phyloP scores from a whole-genome alignment of 768 basidiomycete species.

The Clitopilus passeckerianus region DNA sequence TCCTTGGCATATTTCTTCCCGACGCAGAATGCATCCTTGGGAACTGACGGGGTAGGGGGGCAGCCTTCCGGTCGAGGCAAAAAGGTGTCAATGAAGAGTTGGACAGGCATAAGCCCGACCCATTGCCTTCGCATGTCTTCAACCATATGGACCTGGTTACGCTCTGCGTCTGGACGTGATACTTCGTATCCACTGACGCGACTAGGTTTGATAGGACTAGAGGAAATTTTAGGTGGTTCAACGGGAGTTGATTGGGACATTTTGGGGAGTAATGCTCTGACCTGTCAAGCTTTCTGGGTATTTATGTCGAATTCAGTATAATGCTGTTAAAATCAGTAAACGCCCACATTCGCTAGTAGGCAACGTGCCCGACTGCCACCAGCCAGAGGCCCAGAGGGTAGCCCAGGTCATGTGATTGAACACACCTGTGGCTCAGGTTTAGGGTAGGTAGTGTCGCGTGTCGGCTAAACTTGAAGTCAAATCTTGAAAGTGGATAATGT shows the following conservation, averaged over 20 bases:
- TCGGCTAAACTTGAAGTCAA: too few species aligned
- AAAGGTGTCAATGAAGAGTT: constrained; percentile 5
- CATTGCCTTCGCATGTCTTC: constrained; percentile 3
- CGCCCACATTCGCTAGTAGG: neutral
- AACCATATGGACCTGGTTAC: neutral
- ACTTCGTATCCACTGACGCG: neutral
- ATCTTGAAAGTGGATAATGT: too few species aligned
- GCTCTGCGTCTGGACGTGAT: constrained; percentile 2
- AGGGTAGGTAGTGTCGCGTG: neutral
- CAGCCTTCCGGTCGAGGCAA: neutral
- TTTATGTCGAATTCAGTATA: neutral
- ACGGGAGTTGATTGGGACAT: neutral
- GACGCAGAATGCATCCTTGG: neutral
- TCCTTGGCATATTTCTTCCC: neutral
- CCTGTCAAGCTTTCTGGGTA: neutral
- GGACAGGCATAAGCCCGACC: constrained; percentile 8
- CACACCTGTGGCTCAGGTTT: neutral
- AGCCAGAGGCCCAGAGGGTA: neutral
- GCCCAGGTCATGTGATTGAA: neutral
- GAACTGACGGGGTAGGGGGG: neutral
- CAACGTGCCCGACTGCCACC: neutral
- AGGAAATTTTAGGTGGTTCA: neutral
- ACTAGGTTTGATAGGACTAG: neutral
- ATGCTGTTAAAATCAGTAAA: neutral
- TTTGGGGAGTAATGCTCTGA: neutral